phyloP scores from a whole-genome alignment of 1,284 basidiomycete species.

The Macrocystidia cucumis region DNA sequence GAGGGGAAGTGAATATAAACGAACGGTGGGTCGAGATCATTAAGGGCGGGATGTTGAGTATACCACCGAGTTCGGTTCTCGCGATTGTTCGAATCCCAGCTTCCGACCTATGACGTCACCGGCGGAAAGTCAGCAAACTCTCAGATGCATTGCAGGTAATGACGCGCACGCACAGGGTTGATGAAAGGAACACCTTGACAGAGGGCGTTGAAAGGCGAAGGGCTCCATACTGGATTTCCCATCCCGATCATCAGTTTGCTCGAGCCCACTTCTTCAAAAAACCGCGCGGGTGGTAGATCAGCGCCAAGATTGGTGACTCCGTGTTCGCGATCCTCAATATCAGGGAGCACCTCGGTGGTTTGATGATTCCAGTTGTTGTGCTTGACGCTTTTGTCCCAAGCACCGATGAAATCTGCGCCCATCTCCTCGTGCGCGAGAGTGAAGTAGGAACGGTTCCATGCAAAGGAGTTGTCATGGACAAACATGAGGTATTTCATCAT shows the following conservation, averaged over 20 bases:
- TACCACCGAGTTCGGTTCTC: constrained; percentile 14
- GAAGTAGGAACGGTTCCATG: constrained; percentile 18
- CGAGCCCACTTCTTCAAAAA: constrained; percentile 12
- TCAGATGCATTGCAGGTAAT: no score
- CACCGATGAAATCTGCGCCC: constrained; percentile 13
- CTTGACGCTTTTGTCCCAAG: constrained; percentile 14
- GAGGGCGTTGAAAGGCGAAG: constrained; percentile 16
- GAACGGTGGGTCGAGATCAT: constrained; percentile 15
- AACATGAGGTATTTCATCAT: constrained; percentile 18
- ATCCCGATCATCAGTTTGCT: constrained; percentile 17
- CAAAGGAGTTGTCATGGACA: constrained; percentile 14
- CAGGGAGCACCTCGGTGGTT: constrained; percentile 11
- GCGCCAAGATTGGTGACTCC: constrained; percentile 14
- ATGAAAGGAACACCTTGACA: constrained; percentile 18
- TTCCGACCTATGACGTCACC: constrained; percentile 10
- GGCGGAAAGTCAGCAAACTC: background rate
- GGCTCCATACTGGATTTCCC: constrained; percentile 16
- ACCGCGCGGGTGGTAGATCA: constrained; percentile 8
- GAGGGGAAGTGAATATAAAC: constrained; percentile 3
- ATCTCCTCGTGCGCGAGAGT: constrained; percentile 11
- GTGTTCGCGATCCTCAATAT: constrained; percentile 14
- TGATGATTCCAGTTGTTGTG: constrained; percentile 14
- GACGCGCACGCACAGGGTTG: constrained; percentile 12
- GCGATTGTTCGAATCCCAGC: constrained; percentile 14
- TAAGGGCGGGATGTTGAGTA: constrained; percentile 15